Percentiles rank a stretch among this genome's conserved stretches.
Conservation (phyloP, 2,329 filamentous ascomycete genomes). For the Colletotrichum camelliae region DNA sequence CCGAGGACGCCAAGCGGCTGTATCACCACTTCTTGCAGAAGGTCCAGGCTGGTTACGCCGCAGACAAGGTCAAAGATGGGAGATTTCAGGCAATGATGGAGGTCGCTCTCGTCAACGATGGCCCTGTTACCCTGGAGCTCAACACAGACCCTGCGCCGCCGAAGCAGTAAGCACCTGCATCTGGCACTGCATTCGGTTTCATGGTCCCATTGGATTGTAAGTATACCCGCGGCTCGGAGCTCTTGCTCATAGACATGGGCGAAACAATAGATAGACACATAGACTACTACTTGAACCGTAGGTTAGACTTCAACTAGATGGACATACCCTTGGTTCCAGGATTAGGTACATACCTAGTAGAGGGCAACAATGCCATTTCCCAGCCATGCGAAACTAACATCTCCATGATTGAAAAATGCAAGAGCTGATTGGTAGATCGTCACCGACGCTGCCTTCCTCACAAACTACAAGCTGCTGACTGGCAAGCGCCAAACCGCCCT, state of each 20-base stretch:
- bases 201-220: background rate
- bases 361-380: background rate
- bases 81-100: conserved; percentile 99
- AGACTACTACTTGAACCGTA: background rate
- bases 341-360: background rate
- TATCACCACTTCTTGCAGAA: conserved; percentile 85
- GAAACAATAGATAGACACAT: background rate
- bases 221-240: background rate
- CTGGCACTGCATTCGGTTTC: background rate
- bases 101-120: conserved; percentile 89
- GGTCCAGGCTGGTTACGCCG: conserved; percentile 73
- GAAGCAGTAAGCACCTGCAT: background rate
- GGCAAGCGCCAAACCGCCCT: background rate
- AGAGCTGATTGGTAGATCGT: background rate
- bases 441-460: background rate
- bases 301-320: background rate
- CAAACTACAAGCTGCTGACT: background rate
- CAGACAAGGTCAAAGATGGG: conserved; percentile 88
- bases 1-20: conserved; percentile 77
- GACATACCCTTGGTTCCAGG: background rate
- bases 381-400: background rate
- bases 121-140: conserved; percentile 43
- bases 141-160: conserved; percentile 1
- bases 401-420: background rate
- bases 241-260: background rate